phyloP scores from a whole-genome alignment of 768 basidiomycete species.

The Suillus spraguei region DNA sequence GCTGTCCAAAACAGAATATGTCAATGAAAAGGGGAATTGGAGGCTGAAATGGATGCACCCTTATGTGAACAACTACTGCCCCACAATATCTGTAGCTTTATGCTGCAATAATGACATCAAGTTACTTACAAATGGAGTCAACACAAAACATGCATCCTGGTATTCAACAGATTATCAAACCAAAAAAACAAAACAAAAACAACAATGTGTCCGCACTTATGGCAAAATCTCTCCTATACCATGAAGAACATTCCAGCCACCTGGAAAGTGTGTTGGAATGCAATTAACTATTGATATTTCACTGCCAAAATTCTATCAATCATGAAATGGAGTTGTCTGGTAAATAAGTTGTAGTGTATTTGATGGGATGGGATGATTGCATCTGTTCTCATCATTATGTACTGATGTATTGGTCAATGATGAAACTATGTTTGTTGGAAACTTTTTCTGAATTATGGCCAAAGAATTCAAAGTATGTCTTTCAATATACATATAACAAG shows the following conservation, averaged over 20 bases:
- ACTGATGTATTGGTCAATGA: no score
- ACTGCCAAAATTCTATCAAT: slow-evolving; percentile 35
- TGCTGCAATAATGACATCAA: slow-evolving; percentile 47
- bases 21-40: no score
- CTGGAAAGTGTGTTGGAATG: slow-evolving; percentile 23
- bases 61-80: slow-evolving; percentile 11
- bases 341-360: slow-evolving; percentile 41
- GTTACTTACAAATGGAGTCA: slow-evolving; percentile 36
- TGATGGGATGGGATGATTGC: slow-evolving; percentile 47
- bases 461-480: no score
- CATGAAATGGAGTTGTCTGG: slow-evolving; percentile 39
- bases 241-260: slow-evolving; percentile 19
- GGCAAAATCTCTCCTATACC: slow-evolving; percentile 34
- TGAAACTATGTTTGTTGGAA: no score
- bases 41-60: no score
- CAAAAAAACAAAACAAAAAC: slow-evolving; percentile 34
- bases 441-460: no score
- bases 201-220: slow-evolving; percentile 41
- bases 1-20: no score
- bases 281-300: slow-evolving; percentile 34
- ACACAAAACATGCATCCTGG: slow-evolving; percentile 35
- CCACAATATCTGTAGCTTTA: slow-evolving; percentile 23
- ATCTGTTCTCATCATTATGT: slow-evolving; percentile 40
- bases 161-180: slow-evolving; percentile 38
- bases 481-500: no score